Percentiles rank a stretch among this genome's conserved stretches.
Evolutionary conservation across 129 eudicot species (phyloP).

Genomic region (Heracleum sosnowskyi): DNA sequence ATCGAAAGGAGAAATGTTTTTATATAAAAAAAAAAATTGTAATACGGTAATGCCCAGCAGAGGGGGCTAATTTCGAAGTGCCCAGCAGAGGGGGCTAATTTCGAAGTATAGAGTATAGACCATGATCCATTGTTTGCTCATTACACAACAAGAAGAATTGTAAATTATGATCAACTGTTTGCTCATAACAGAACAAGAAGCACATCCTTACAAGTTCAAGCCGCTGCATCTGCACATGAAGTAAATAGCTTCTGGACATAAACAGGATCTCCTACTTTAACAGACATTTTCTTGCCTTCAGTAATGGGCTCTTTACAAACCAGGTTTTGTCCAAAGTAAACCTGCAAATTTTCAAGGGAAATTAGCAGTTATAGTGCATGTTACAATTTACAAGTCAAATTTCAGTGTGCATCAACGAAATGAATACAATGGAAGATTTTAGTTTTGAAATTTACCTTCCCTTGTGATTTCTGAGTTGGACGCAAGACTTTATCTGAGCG

Average conservation of each 20-base stretch:
- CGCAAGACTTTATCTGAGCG: constrained; percentile 57
- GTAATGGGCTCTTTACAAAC: constrained; percentile 45
- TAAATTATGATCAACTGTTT: neutral
- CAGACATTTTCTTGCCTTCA: constrained; percentile 23
- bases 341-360: constrained; percentile 32
- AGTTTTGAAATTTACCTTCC: constrained; percentile 32
- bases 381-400: neutral
- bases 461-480: constrained; percentile 46
- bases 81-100: no score
- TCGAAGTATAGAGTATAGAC: no score
- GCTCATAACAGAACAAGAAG: neutral
- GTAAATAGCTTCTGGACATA: constrained; percentile 23
- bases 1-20: no score
- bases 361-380: neutral
- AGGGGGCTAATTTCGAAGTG: no score
- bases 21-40: no score
- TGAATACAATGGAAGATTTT: neutral
- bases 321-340: constrained; percentile 81
- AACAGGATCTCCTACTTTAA: constrained; percentile 47
- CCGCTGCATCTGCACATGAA: constrained; percentile 43
- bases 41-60: no score
- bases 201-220: constrained; percentile 7
- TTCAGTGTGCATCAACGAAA: neutral
- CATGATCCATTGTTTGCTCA: no score
- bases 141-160: no score